Percentiles rank a stretch among this genome's conserved stretches.
Evolutionary conservation across 2,329 filamentous ascomycete species (phyloP).

Genomic region (Torrubiella hemipterigena): DNA sequence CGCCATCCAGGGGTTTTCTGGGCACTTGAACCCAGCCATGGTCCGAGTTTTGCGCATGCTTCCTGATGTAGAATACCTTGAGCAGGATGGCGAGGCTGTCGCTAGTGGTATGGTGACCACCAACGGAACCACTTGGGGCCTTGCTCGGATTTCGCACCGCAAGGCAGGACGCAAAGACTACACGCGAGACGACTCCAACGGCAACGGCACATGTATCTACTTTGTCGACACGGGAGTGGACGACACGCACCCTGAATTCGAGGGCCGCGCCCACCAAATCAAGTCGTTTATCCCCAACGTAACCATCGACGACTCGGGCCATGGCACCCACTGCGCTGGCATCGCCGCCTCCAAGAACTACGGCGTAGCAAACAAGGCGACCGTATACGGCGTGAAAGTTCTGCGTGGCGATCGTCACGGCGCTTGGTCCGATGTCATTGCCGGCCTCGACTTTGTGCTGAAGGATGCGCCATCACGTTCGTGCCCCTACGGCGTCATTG

Average conservation of each 20-base stretch:
- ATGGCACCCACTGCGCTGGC: slow-evolving; percentile 44
- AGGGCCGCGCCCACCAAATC: slow-evolving; percentile 31
- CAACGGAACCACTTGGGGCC: slow-evolving; percentile 19
- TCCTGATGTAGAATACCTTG: slow-evolving; percentile 16
- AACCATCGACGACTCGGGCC: slow-evolving; percentile 38
- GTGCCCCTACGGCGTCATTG: slow-evolving; percentile 28
- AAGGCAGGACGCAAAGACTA: slow-evolving; percentile 12
- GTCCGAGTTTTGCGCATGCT: slow-evolving; percentile 1
- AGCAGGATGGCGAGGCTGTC: slow-evolving; percentile 19
- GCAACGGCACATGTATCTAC: slow-evolving; percentile 23
- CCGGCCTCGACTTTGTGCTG: slow-evolving; percentile 35
- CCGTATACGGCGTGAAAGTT: slow-evolving; percentile 40
- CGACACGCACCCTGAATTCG: slow-evolving; percentile 32
- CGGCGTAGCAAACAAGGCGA: slow-evolving; percentile 42
- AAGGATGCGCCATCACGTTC: slow-evolving; percentile 21
- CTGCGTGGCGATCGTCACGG: slow-evolving; percentile 18
- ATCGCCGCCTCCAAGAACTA: slow-evolving; percentile 41
- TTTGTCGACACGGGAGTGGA: slow-evolving; percentile 28
- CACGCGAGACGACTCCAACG: slow-evolving; percentile 18
- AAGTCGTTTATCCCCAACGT: slow-evolving; percentile 30
- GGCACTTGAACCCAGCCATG: slow-evolving; percentile 2
- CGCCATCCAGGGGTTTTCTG: slow-evolving; percentile 10
- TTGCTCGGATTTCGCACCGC: slow-evolving; percentile 19
- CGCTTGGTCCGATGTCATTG: slow-evolving; percentile 23
- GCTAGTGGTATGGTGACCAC: slow-evolving; percentile 15